phyloP scores from a whole-genome alignment of 805 yeast genomes.

The Brettanomyces anomalus region DNA sequence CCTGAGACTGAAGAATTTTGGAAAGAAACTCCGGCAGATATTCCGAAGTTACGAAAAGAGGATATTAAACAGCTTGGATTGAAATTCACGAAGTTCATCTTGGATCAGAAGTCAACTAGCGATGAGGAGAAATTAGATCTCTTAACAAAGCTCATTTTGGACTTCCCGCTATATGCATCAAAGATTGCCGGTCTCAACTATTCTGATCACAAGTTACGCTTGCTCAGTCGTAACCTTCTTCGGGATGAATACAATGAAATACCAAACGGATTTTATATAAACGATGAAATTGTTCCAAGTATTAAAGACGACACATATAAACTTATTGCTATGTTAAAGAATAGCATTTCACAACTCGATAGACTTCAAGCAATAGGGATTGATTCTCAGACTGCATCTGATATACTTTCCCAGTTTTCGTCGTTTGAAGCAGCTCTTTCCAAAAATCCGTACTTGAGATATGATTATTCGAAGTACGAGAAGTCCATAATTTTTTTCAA shows the following conservation, averaged over 20 bases:
- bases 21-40: conserved; percentile 17
- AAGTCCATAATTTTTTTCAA: conserved; percentile 60
- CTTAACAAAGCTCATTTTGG: conserved; percentile 32
- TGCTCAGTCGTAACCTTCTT: conserved; percentile 1
- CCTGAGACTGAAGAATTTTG: conserved; percentile 7
- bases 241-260: conserved; percentile 7
- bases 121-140: conserved; percentile 26
- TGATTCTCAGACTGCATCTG: conserved; percentile 23
- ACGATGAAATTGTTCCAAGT: conserved; percentile 55
- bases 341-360: conserved; percentile 22
- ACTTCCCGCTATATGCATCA: conserved; percentile 48
- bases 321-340: conserved; percentile 29
- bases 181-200: conserved; percentile 23
- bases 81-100: conserved; percentile 33
- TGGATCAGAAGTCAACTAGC: conserved; percentile 9
- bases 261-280: conserved; percentile 48
- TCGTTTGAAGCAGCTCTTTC: conserved; percentile 6
- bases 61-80: conserved; percentile 30
- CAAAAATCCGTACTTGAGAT: conserved; percentile 14
- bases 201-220: conserved; percentile 5
- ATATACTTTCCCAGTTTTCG: conserved; percentile 33
- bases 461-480: conserved; percentile 11
- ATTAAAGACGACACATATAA: conserved; percentile 34
- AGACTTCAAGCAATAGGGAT: conserved; percentile 26
- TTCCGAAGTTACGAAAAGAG: conserved; percentile 23